phyloP scores from a whole-genome alignment of 345 rosid species.

The Gynandropsis gynandra region DNA sequence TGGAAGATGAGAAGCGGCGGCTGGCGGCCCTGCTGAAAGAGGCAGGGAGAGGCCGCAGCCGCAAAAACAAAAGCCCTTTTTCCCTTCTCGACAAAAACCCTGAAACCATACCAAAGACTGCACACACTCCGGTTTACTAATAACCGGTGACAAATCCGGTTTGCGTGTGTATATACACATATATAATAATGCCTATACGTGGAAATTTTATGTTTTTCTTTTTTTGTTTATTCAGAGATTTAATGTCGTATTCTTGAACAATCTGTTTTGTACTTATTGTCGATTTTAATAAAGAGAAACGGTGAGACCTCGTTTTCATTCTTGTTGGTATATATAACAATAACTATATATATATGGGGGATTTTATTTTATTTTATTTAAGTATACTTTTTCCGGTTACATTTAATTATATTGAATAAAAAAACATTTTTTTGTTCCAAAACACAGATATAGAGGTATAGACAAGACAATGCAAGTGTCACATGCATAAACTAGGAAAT shows the following conservation, averaged over 20 bases:
- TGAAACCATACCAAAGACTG: slow-evolving; percentile 29
- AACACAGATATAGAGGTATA: no score
- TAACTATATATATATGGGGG: neutral
- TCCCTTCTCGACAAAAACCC: slow-evolving; percentile 55
- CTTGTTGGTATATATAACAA: slow-evolving; percentile 17
- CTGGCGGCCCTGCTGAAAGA: slow-evolving; percentile 71
- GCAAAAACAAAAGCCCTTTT: slow-evolving; percentile 62
- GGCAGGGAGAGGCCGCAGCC: slow-evolving; percentile 68
- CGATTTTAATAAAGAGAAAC: slow-evolving; percentile 18
- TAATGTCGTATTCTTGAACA: slow-evolving; percentile 9
- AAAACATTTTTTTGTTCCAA: no score
- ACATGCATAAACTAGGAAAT: no score
- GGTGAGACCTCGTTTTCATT: slow-evolving; percentile 33
- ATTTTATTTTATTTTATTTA: no score
- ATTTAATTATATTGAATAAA: neutral
- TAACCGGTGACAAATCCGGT: slow-evolving; percentile 22
- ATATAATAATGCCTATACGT: neutral
- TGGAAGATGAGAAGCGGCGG: slow-evolving; percentile 70
- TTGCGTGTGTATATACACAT: slow-evolving; percentile 27
- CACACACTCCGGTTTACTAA: slow-evolving; percentile 26
- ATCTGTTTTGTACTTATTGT: slow-evolving; percentile 19
- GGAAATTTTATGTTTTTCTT: slow-evolving; percentile 1
- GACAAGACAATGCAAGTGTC: no score
- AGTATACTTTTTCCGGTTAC: neutral
- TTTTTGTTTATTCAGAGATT: slow-evolving; percentile 20